A percentile compares a stretch with the other conserved stretches of the same genome.
phyloP scores from a whole-genome alignment of 306 rosid genomes.

The Lagenaria siceraria region DNA sequence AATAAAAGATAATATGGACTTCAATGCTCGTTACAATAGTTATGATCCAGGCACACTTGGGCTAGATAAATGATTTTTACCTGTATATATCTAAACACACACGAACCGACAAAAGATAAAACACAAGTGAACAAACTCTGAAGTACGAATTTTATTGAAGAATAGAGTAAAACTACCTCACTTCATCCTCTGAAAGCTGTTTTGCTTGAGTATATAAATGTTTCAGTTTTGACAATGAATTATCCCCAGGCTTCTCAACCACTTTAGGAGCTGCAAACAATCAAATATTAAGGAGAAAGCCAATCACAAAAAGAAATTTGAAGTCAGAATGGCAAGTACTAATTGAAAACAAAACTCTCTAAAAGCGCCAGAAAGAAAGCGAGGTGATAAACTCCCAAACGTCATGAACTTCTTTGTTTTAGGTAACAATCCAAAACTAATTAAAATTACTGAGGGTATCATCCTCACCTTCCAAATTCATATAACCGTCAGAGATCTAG shows the following conservation, averaged over 20 bases:
- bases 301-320: slow-evolving; percentile 6
- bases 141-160: slow-evolving; percentile 10
- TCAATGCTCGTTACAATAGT: neutral
- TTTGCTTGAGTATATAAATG: slow-evolving; percentile 59
- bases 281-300: slow-evolving; percentile 5
- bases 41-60: neutral
- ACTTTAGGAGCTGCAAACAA: slow-evolving; percentile 67
- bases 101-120: neutral
- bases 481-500: neutral
- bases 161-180: slow-evolving; percentile 28
- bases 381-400: neutral
- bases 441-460: neutral
- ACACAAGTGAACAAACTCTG: neutral
- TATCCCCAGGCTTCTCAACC: slow-evolving; percentile 97
- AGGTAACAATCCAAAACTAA: neutral
- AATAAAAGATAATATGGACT: slow-evolving; percentile 19
- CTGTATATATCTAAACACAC: neutral
- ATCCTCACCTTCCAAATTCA: neutral
- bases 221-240: slow-evolving; percentile 55
- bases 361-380: neutral
- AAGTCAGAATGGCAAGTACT: neutral
- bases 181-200: slow-evolving; percentile 77
- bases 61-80: neutral
- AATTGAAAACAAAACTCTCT: neutral
- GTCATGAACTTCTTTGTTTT: neutral